phyloP scores from a whole-genome alignment of 306 rosid species.

The Cucurbita pepo region DNA sequence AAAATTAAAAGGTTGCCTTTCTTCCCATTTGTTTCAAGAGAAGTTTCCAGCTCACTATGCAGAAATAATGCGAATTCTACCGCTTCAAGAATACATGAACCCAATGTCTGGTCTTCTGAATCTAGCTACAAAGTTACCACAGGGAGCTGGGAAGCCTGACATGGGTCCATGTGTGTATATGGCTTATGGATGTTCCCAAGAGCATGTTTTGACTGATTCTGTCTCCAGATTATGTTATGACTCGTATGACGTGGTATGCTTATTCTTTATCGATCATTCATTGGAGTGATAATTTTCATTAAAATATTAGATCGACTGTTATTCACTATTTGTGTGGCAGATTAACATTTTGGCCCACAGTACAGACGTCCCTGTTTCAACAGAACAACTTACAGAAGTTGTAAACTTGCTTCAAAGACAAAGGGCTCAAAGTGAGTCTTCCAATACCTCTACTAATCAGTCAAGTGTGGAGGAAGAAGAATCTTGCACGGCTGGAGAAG shows the following conservation, averaged over 20 bases:
- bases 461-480: constrained; percentile 20
- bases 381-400: constrained; percentile 58
- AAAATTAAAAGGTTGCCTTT: constrained; percentile 76
- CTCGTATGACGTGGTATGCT: constrained; percentile 66
- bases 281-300: not conserved
- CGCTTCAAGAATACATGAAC: constrained; percentile 89
- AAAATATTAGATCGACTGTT: not conserved
- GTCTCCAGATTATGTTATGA: constrained; percentile 57
- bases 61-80: constrained; percentile 57
- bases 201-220: constrained; percentile 33
- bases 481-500: constrained; percentile 20
- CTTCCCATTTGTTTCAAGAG: constrained; percentile 77
- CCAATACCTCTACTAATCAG: constrained; percentile 24
- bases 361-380: constrained; percentile 51
- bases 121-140: constrained; percentile 65
- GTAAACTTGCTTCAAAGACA: constrained; percentile 61
- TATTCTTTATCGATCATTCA: not conserved
- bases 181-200: constrained; percentile 58
- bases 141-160: constrained; percentile 48
- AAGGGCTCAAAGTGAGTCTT: constrained; percentile 30
- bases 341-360: constrained; percentile 78
- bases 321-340: constrained; percentile 28
- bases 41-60: constrained; percentile 82
- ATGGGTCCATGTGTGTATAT: constrained; percentile 69
- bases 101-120: constrained; percentile 77